Percentiles rank a stretch among this genome's conserved stretches.
Conservation (phyloP, 352 stramenopile genomes). For the Phytophthora multivora region DNA sequence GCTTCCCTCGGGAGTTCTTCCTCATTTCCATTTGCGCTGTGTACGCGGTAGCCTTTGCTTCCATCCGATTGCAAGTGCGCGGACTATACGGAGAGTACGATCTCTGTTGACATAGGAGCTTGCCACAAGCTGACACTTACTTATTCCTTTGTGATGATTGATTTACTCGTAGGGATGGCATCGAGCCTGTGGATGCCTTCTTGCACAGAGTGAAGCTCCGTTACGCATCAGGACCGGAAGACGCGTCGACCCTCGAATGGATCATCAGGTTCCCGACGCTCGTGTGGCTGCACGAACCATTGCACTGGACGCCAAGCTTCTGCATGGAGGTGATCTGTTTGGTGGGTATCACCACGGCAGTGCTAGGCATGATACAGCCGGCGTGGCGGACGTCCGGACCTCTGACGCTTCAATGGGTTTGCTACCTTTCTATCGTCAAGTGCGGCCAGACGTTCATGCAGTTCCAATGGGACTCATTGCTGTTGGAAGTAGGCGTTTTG, state of each 20-base stretch:
- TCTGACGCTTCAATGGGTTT: slow-evolving; percentile 53
- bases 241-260: slow-evolving; percentile 20
- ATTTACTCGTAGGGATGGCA: slow-evolving; percentile 41
- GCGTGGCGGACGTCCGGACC: slow-evolving; percentile 41
- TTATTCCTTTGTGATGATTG: slow-evolving; percentile 7
- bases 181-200: slow-evolving; percentile 62
- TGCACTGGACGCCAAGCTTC: slow-evolving; percentile 53
- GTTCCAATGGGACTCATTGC: slow-evolving; percentile 94
- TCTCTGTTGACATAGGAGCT: slow-evolving; percentile 3
- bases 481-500: slow-evolving; percentile 87
- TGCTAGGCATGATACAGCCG: slow-evolving; percentile 34
- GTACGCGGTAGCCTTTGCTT: slow-evolving; percentile 74
- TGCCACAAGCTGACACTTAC: neutral
- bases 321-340: slow-evolving; percentile 57
- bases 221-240: slow-evolving; percentile 6
- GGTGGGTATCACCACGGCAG: slow-evolving; percentile 30
- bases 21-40: slow-evolving; percentile 50
- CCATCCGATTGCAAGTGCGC: slow-evolving; percentile 81
- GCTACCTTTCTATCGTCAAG: slow-evolving; percentile 79
- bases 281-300: slow-evolving; percentile 54
- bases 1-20: slow-evolving; percentile 47
- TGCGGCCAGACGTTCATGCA: slow-evolving; percentile 89
- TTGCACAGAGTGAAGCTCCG: slow-evolving; percentile 41
- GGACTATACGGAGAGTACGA: slow-evolving; percentile 73
- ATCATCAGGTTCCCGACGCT: slow-evolving; percentile 54